Evolutionary conservation across 2,329 filamentous ascomycete genomes (phyloP), one percentile per base, ranked within the genome.

Genomic region (Aureobasidium sp.): DNA sequence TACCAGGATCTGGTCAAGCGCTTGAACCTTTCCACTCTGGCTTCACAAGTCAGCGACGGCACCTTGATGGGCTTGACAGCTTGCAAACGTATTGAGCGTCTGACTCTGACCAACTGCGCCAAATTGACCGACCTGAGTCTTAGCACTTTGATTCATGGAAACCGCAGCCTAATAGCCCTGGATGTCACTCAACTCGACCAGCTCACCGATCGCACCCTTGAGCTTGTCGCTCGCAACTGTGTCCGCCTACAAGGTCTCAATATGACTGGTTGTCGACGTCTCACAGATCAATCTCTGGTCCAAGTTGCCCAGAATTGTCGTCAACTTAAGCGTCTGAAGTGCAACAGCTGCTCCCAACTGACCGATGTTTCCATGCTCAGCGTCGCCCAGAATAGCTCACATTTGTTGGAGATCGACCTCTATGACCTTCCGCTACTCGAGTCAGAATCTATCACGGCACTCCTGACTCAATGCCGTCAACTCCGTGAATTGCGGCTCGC

Each of bases 351-450:
- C 72, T 75, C 77, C n/a, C 89, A 96, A 74, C 79, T 97, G 37
- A 91, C 88, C 42, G 91, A 97, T 71, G 81, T 82, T 53, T 87
- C 91, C 7, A 87, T 97, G 65, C 79, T 90, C 63, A 89, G 91
- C 3, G 95, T 99, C 71, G 93, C 94, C 6, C 81, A 86, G 49
- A 85, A 95, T 74, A 97, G 93, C 72, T 90, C 87, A 13, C 93
- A 96, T 67, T 91, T 99, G 36, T 86, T 99, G 65, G 94, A 99
- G 74, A 96, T 99, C 64, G 94, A 99, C 72, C 83, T 99, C 15
- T 90, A 96, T 68, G 88, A 91, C 68, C 96, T 94, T 77, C 82
- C 80, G 60, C 82, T 86, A 49, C 86, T 99, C 66, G 89, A 89
- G 65, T 94, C 95, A 71, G 83, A 86, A 29, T 90, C 94, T 0